Conservation (phyloP, 768 basidiomycete species). For the Tylopilus sp. region DNA sequence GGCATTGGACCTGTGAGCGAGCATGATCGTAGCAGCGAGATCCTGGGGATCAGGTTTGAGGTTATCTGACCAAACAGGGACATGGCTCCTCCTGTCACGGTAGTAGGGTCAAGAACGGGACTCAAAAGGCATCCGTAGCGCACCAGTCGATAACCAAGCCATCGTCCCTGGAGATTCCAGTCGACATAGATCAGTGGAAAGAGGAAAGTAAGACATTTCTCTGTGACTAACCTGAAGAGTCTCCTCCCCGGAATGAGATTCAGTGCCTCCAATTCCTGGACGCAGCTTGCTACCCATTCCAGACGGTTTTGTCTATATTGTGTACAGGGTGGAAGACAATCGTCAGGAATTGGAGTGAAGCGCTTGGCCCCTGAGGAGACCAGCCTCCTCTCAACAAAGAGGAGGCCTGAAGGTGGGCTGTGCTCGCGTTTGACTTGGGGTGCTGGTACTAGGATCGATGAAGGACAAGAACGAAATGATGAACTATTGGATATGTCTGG, state of each 20-base stretch:
- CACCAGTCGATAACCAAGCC: slow-evolving; percentile 32
- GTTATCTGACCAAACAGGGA: slow-evolving; percentile 33
- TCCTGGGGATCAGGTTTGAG: slow-evolving; percentile 23
- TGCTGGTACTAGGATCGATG: neutral
- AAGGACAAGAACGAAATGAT: neutral
- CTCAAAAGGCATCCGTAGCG: neutral
- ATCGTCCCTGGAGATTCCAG: slow-evolving; percentile 21
- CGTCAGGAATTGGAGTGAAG: slow-evolving; percentile 25
- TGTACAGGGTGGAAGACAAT: slow-evolving; percentile 21
- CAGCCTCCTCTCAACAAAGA: slow-evolving; percentile 12
- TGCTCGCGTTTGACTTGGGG: slow-evolving; percentile 20
- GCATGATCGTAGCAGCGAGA: slow-evolving; percentile 27
- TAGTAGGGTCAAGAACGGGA: neutral
- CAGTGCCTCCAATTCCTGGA: slow-evolving; percentile 17
- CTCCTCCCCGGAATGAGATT: slow-evolving; percentile 24
- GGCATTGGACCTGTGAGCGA: slow-evolving; percentile 26
- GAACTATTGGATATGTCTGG: neutral
- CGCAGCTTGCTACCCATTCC: slow-evolving; percentile 20
- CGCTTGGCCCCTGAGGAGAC: slow-evolving; percentile 27
- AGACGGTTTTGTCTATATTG: slow-evolving; percentile 20
- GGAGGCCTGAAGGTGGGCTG: slow-evolving; percentile 17
- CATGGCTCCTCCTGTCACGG: slow-evolving; percentile 24
- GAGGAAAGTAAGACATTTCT: neutral
- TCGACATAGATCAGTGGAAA: neutral
- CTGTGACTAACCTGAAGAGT: slow-evolving; percentile 25